A percentile compares a stretch with the other conserved stretches of the same genome.
phyloP scores from a whole-genome alignment of 371 early-diverging fungal species.

The Syncephalastrum sp. region DNA sequence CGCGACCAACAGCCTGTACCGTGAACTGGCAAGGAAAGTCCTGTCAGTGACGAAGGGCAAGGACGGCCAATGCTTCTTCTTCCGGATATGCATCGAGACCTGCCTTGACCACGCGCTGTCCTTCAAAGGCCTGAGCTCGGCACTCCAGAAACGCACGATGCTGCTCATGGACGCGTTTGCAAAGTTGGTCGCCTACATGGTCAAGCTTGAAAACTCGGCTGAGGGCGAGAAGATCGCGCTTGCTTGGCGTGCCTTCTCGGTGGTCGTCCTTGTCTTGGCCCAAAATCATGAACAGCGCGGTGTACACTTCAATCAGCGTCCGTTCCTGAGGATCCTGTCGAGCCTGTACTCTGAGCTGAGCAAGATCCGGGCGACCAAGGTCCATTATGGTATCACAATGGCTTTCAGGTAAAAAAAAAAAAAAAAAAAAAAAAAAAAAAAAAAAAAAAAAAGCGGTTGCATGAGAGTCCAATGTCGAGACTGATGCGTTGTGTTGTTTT shows the following conservation, averaged over 20 bases:
- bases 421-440: constrained; percentile 9
- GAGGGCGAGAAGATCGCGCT: constrained; percentile 57
- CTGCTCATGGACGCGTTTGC: constrained; percentile 78
- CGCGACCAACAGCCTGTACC: constrained; percentile 66
- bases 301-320: constrained; percentile 85
- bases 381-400: constrained; percentile 22
- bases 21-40: constrained; percentile 57
- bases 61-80: constrained; percentile 33
- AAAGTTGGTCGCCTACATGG: constrained; percentile 71
- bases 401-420: constrained; percentile 25
- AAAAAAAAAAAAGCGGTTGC: constrained; percentile 17
- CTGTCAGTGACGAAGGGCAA: constrained; percentile 20
- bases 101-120: constrained; percentile 30
- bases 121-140: constrained; percentile 18
- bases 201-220: constrained; percentile 45
- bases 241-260: constrained; percentile 77
- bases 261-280: constrained; percentile 79
- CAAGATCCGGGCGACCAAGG: constrained; percentile 39
- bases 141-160: constrained; percentile 20
- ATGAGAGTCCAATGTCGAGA: constrained; percentile 30
- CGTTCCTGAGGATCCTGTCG: constrained; percentile 86
- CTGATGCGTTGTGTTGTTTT: neutral
- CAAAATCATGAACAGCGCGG: constrained; percentile 78
- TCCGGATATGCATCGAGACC: constrained; percentile 34
- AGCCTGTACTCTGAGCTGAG: constrained; percentile 79